These are phyloP conservation scores for Flueggea neowawraea DNA, from an alignment of 441 rosid species.

Conservation along the genomic window DNA sequence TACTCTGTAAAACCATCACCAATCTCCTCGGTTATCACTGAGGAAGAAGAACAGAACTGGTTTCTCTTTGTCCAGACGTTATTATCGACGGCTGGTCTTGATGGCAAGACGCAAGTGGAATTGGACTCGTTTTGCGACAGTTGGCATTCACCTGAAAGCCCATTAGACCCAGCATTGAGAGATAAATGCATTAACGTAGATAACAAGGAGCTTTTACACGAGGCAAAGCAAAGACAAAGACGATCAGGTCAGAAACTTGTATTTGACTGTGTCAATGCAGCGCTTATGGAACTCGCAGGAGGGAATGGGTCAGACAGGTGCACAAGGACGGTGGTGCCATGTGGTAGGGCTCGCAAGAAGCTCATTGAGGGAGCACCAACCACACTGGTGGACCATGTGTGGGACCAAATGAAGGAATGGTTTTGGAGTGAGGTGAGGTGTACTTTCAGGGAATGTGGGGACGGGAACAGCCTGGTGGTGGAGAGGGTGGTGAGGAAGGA, in stretches of 20 bases:
- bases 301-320: constrained; percentile 26
- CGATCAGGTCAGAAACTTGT: constrained; percentile 64
- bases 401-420: constrained; percentile 69
- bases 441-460: constrained; percentile 34
- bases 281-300: constrained; percentile 35
- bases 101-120: constrained; percentile 21
- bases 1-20: constrained; percentile 38
- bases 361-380: constrained; percentile 18
- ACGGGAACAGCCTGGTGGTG: constrained; percentile 48
- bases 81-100: constrained; percentile 56
- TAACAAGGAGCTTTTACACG: constrained; percentile 50
- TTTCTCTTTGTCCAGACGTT: constrained; percentile 42
- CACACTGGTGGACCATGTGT: constrained; percentile 48
- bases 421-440: constrained; percentile 29
- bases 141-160: constrained; percentile 81
- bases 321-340: constrained; percentile 6
- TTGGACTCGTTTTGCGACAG: constrained; percentile 28
- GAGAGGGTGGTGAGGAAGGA: constrained; percentile 62
- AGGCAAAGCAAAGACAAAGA: constrained; percentile 60
- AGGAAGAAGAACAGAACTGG: constrained; percentile 64
- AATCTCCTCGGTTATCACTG: constrained; percentile 17
- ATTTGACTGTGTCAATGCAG: constrained; percentile 69
- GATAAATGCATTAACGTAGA: constrained; percentile 40
- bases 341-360: constrained; percentile 12
- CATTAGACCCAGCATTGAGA: constrained; percentile 64